Base-by-base conservation (phyloP, 2,329 filamentous ascomycete genomes). In the Lasiodiplodia citricola region DNA sequence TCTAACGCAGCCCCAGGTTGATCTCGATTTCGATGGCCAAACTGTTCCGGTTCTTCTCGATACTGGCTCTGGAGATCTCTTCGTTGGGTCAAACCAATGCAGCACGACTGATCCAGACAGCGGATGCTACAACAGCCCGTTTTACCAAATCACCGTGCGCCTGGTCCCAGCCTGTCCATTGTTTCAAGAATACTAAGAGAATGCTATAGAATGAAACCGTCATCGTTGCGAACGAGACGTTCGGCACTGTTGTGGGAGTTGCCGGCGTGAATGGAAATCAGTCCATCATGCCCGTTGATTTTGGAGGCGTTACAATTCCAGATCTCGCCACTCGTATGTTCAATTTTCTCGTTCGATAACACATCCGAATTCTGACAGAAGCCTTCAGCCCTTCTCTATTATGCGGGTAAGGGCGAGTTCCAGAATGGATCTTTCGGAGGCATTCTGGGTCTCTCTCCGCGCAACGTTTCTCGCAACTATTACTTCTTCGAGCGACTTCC, bases 391-490 rank as follows among this genome's bases (percentile, higher is more conserved):
- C 58, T 63, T 44, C 50, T 63, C 18, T 63, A 51, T 18, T 51
- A 16, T 18, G 41, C 58, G 14, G 8, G 14, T 5, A n/a, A 37
- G 8, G 44, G 44, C 25, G 58, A 63, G 23, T 63, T 51, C 58
- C 58, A 63, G 13, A 63, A 63, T 44, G 58, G 58, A 2, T 31
- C 21, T 2, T 63, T 63, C 28, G 58, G 58, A 21, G 58, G 58
- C 25, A 63, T 63, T 4, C 51, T 63, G 18, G 58, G 58, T n/a
- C 13, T 63, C 13, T 51, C 58, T 11, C 58, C 58, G 2, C 44
- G 58, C 8, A 63, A 63, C 44, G 44, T 63, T 5, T 63, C 58
- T 18, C 58, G 58, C 58, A 63, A 63, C 44, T 63, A 51, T 16
- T 63, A 63, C 38, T 63, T 63, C 44, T 52, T 63, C 44, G 44